A percentile compares a stretch with the other conserved stretches of the same genome.
Conservation (phyloP, 2,329 filamentous ascomycete species). For the Rhytidhysteron rufulum region DNA sequence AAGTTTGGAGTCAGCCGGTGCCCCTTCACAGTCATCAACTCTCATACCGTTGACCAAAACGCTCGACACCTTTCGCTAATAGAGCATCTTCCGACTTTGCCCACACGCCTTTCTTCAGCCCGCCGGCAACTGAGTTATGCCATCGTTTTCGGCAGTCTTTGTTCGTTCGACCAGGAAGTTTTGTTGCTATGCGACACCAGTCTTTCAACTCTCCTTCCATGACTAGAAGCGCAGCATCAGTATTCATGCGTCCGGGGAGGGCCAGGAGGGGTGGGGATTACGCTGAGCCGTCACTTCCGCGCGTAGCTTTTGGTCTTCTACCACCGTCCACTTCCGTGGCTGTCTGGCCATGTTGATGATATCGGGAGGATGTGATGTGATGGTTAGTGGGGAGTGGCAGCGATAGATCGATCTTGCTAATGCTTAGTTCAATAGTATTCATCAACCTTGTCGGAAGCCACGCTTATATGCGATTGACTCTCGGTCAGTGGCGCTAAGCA, state of each 20-base stretch:
- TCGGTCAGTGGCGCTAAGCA: background rate
- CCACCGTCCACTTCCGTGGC: constrained; percentile 2
- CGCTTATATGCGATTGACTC: background rate
- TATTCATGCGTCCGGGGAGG: background rate
- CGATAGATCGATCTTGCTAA: background rate
- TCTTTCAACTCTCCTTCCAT: constrained; percentile 19
- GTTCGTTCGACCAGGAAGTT: constrained; percentile 39
- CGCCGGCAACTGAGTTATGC: constrained; percentile 36
- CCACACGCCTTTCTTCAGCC: constrained; percentile 42
- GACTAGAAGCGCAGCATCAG: background rate
- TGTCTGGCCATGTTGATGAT: constrained; percentile 1
- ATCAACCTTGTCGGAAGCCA: background rate
- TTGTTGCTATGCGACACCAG: constrained; percentile 36
- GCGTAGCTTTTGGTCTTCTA: background rate
- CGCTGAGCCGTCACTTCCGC: constrained; percentile 1
- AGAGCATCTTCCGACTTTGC: constrained; percentile 32
- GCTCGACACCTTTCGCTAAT: constrained; percentile 30
- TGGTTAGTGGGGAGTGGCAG: background rate
- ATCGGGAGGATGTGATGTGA: background rate
- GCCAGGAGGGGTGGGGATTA: background rate
- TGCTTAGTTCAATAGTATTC: background rate
- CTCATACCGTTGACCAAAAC: constrained; percentile 33
- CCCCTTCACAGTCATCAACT: background rate
- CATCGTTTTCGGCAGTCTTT: constrained; percentile 46
- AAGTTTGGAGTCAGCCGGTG: background rate